Evolutionary conservation across 2,329 filamentous ascomycete species (phyloP).

Genomic region (Colletotrichum tofieldiae): DNA sequence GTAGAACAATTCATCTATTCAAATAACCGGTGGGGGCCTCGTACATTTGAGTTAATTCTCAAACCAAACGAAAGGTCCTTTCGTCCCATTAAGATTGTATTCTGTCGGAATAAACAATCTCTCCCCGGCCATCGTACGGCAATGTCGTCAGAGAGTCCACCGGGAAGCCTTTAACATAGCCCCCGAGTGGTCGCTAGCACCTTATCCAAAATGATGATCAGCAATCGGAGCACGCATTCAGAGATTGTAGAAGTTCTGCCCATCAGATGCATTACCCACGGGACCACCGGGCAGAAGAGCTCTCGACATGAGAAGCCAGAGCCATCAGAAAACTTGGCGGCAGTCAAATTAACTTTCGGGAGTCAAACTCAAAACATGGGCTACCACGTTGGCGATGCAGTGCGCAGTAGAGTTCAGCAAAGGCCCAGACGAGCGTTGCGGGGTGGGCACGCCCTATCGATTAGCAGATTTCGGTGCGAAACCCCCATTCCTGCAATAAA

Average conservation of each 20-base stretch:
- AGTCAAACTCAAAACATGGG: neutral
- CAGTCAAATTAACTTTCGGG: conserved; percentile 9
- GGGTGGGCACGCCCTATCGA: neutral
- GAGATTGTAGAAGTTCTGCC: neutral
- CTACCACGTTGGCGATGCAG: neutral
- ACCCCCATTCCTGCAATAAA: neutral
- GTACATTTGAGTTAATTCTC: neutral
- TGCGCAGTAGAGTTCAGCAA: neutral
- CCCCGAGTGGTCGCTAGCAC: neutral
- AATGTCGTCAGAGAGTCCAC: conserved; percentile 3
- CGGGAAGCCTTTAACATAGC: neutral
- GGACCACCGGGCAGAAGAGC: neutral
- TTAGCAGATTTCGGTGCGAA: neutral
- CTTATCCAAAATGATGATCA: conserved; percentile 28
- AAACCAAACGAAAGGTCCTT: neutral
- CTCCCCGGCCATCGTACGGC: neutral
- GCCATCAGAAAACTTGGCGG: neutral
- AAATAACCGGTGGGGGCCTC: neutral
- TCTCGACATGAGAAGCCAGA: neutral
- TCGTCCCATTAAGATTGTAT: neutral
- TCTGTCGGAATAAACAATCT: conserved; percentile 1
- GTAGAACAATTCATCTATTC: neutral
- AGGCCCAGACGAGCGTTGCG: neutral
- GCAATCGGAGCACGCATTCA: neutral
- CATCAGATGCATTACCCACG: neutral